Base-by-base conservation (phyloP, 1,284 basidiomycete species). In the Cryptococcus hybrid region DNA sequence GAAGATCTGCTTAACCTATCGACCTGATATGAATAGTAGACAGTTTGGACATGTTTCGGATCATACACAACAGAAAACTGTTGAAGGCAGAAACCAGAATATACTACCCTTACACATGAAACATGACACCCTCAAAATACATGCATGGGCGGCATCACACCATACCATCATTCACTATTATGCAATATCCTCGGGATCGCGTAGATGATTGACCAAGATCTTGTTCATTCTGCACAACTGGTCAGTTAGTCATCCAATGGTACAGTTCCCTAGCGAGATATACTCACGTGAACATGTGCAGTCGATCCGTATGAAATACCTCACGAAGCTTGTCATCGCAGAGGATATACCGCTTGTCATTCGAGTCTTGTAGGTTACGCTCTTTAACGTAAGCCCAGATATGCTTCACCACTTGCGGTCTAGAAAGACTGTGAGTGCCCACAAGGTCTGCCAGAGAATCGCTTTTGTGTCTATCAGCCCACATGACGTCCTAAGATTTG, bases 381-480 rank as follows among this genome's bases (percentile, higher is more conserved):
- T 63, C 75, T 62, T 83, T 83, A 67, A 83, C 78, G 62, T 82
- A 81, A 8, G 67, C 79, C 82, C 82, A 83, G n/a, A 83, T 77
- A 57, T 79, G 72, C 68, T 83, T 82, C 55, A 82, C 81, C 7
- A 78, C 76, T 57, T 80, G 80, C 2, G 80, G 80, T 40, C 82
- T 72, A 5, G 81, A 81, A 30, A 73, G 54, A 18, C 69, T 58
- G 1, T 62, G 55, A 50, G 73, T 71, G 13, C 69, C 69, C 7
- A 73, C 60, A 12, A 78, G 62, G 1, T 60, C 62, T 2, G 67
- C 59, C 12, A 78, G 66, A 1, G 70, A 59, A 42, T 72, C 73
- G 53, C 77, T 78, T 45, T 24, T 24, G 24, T 24, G 24, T 24
- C 24, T 24, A 24, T 24, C 24, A 24, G 24, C 24, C 24, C 24